Percentiles rank a stretch among this genome's conserved stretches.
phyloP scores from a whole-genome alignment of 1,284 basidiomycete genomes.

The Mrakiaceae sp. region DNA sequence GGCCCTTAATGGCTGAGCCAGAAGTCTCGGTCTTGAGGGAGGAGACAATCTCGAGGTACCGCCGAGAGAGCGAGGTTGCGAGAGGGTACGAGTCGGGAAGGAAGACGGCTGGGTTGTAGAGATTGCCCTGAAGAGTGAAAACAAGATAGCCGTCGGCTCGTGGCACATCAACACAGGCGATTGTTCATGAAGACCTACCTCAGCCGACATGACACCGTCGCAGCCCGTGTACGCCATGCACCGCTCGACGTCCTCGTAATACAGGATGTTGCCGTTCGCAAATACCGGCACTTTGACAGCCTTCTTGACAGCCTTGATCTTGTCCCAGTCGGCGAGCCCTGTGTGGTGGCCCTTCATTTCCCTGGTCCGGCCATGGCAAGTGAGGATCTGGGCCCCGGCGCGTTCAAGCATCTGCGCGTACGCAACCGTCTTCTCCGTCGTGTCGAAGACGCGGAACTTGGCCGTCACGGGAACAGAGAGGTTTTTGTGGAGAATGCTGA shows the following conservation, averaged over 20 bases:
- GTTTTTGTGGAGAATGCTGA: constrained; percentile 71
- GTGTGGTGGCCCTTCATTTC: constrained; percentile 77
- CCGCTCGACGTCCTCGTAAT: constrained; percentile 59
- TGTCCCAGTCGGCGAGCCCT: constrained; percentile 76
- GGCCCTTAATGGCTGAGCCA: constrained; percentile 71
- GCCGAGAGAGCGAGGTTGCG: constrained; percentile 57
- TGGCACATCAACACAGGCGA: background rate
- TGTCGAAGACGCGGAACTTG: constrained; percentile 87
- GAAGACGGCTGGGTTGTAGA: constrained; percentile 88
- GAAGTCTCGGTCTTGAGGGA: constrained; percentile 60
- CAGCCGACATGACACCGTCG: constrained; percentile 90
- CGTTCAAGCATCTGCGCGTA: constrained; percentile 92
- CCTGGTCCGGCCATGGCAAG: constrained; percentile 80
- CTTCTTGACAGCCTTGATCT: constrained; percentile 74
- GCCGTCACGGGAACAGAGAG: constrained; percentile 84
- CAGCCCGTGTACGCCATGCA: constrained; percentile 73
- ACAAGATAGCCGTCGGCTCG: background rate
- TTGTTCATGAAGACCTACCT: constrained; percentile 35
- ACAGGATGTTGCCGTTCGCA: constrained; percentile 94
- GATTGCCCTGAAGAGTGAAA: constrained; percentile 46
- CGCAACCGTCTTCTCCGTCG: constrained; percentile 72
- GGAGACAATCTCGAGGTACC: constrained; percentile 76
- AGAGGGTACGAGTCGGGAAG: constrained; percentile 45
- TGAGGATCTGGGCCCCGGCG: constrained; percentile 89
- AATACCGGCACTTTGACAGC: constrained; percentile 86